These are phyloP conservation scores for Guyanaporus albipodus DNA, from an alignment of 768 basidiomycete genomes.

Conservation along the genomic window DNA sequence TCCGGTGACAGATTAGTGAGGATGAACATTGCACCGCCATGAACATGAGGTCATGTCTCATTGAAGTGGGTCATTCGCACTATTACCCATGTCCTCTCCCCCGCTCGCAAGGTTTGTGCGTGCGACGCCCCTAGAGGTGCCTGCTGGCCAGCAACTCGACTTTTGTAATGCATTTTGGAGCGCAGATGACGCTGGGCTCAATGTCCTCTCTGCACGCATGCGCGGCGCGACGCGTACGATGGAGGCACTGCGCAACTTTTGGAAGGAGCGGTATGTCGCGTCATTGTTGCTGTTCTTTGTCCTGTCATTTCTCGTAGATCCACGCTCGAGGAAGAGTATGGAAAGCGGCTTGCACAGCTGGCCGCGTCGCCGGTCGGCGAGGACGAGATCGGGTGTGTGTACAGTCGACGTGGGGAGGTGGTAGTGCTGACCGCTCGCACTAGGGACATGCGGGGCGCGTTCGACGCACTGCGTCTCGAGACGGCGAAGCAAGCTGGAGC, in stretches of 20 bases:
- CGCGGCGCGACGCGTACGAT: constrained; percentile 79
- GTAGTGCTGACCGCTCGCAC: neutral
- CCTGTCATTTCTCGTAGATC: constrained; percentile 49
- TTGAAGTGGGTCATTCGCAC: too few relatives aligned
- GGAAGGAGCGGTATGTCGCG: constrained; percentile 82
- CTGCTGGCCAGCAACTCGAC: constrained; percentile 58
- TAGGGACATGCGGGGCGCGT: constrained; percentile 76
- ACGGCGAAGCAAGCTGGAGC: constrained; percentile 76
- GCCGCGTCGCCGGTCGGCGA: constrained; percentile 72
- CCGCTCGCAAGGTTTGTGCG: constrained; percentile 71
- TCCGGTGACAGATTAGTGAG: too few relatives aligned
- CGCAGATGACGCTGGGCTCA: constrained; percentile 77
- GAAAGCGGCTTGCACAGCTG: constrained; percentile 77
- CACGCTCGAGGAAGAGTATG: constrained; percentile 91
- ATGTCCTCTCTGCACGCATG: constrained; percentile 88
- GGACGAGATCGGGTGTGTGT: constrained; percentile 89
- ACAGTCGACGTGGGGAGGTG: too few relatives aligned
- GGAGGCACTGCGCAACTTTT: constrained; percentile 83
- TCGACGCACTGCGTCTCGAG: constrained; percentile 78
- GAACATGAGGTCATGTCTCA: too few relatives aligned
- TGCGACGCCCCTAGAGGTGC: constrained; percentile 43
- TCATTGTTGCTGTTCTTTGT: neutral
- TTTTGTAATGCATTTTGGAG: constrained; percentile 99
- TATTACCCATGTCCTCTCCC: too few relatives aligned
- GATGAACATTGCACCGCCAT: too few relatives aligned